Percentiles rank a stretch among this genome's conserved stretches.
Evolutionary conservation across 2,329 filamentous ascomycete species (phyloP).

Genomic region (Bimuria novae-zelandiae): DNA sequence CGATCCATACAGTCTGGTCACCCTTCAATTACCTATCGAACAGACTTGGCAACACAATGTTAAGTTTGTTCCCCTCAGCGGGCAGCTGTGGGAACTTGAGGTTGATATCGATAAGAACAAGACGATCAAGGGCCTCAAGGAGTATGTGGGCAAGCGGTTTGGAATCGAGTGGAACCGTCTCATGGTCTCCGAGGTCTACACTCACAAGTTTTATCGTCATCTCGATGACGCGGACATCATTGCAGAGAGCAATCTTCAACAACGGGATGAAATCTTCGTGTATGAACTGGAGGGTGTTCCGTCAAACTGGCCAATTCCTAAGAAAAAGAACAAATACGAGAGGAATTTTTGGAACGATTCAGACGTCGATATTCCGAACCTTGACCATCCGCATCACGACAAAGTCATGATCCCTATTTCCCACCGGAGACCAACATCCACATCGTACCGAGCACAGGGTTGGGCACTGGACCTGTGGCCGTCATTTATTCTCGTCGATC

Average conservation of each 20-base stretch:
- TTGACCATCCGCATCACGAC: conserved; percentile 67
- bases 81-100: conserved; percentile 70
- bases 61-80: conserved; percentile 76
- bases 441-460: conserved; percentile 33
- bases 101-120: conserved; percentile 81
- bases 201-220: conserved; percentile 82
- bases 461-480: conserved; percentile 52
- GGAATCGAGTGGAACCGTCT: conserved; percentile 63
- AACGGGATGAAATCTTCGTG: conserved; percentile 67
- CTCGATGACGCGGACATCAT: conserved; percentile 70
- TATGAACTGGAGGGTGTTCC: conserved; percentile 80
- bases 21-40: conserved; percentile 85
- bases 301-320: conserved; percentile 71
- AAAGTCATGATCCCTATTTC: conserved; percentile 72
- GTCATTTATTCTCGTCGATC: conserved; percentile 75
- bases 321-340: conserved; percentile 45
- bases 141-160: conserved; percentile 61
- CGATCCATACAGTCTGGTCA: conserved; percentile 94
- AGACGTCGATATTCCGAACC: conserved; percentile 56
- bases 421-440: conserved; percentile 57
- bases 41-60: conserved; percentile 77
- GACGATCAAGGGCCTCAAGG: conserved; percentile 70
- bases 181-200: conserved; percentile 83
- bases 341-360: conserved; percentile 50
- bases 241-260: conserved; percentile 70